Conservation (phyloP, 768 basidiomycete species). For the Omphalotus guepiniiformis region DNA sequence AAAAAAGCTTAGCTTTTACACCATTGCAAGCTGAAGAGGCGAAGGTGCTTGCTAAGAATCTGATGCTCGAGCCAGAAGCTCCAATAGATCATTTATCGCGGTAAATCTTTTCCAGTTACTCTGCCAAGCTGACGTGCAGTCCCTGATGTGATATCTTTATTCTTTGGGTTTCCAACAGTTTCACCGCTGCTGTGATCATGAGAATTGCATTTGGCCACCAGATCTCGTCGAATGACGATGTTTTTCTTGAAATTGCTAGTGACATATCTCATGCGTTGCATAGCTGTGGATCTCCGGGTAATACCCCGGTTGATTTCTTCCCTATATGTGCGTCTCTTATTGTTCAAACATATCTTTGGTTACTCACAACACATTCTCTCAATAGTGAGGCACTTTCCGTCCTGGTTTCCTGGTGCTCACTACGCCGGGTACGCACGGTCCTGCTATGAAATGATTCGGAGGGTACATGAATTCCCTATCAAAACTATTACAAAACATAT, state of each 20-base stretch:
- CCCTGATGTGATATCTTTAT: too few relatives aligned
- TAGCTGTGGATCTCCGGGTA: constrained; percentile 10
- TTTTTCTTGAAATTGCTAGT: constrained; percentile 26
- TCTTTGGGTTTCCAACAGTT: too few relatives aligned
- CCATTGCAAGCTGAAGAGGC: constrained; percentile 23
- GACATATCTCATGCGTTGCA: constrained; percentile 19
- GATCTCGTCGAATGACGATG: constrained; percentile 29
- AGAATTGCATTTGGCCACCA: constrained; percentile 28
- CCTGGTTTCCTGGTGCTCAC: constrained; percentile 29
- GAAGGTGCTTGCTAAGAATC: constrained; percentile 22
- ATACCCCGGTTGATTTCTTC: constrained; percentile 19
- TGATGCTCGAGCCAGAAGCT: constrained; percentile 21
- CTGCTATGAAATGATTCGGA: constrained; percentile 12
- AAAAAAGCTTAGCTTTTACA: constrained; percentile 14
- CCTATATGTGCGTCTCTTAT: constrained; percentile 19
- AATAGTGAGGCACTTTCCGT: constrained; percentile 26
- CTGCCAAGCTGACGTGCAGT: too few relatives aligned
- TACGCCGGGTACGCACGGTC: constrained; percentile 17
- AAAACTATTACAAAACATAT: constrained; percentile 26
- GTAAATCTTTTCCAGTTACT: constrained; percentile 21
- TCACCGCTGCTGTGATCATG: constrained; percentile 15
- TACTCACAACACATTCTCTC: not conserved
- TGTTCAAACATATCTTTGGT: not conserved
- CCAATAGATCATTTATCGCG: constrained; percentile 23
- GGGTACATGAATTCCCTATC: constrained; percentile 28